Evolutionary conservation across 805 yeast genomes (phyloP), one percentile per base, ranked within the genome.

Genomic region (Kuraishia cidri): DNA sequence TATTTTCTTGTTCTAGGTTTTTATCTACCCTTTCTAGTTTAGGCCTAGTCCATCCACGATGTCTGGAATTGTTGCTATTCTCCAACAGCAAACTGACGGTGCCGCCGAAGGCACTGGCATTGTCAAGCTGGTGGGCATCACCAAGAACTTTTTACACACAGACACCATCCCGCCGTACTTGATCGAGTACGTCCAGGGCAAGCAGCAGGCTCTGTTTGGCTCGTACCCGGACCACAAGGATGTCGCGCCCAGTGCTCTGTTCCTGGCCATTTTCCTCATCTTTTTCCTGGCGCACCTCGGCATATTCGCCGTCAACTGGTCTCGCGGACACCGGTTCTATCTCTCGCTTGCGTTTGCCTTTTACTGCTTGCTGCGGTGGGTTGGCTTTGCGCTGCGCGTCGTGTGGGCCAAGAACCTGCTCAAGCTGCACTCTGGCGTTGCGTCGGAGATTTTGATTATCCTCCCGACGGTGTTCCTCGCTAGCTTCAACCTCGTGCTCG

Each of bases 291-390:
- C 65, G 0, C 79, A 76, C 42, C 33, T 61, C 4, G 41, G 39
- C 17, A 58, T 80, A 11, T 78, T 73, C 45, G 20, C 50, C 6
- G 52, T 64, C 25, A 75, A 81, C 50, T 49, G 42, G 33, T 39
- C 58, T 4, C 57, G 82, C 43, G 78, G 78, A 2, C 88, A 81
- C 52, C 60, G 64, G 40, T 80, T 81, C 48, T 68, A 66, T 60
- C 47, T 74, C 12, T 59, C 74, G 3, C 42, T 76, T 11, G 74
- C 72, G 2, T 66, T 78, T 46, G 62, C 65, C 1, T 60, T 70
- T 40, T 78, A 76, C 49, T 64, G 74, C 37, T 35, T 66, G 3
- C 41, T 74, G 46, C 64, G 79, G 50, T 54, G 69, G 39, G 41
- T 79, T 25, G 88, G 87, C 1, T 81, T 64, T 46, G 67, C 69